Evolutionary conservation across 441 rosid genomes (phyloP), one percentile per base, ranked within the genome.

Genomic region (Populus trichocarpa): DNA sequence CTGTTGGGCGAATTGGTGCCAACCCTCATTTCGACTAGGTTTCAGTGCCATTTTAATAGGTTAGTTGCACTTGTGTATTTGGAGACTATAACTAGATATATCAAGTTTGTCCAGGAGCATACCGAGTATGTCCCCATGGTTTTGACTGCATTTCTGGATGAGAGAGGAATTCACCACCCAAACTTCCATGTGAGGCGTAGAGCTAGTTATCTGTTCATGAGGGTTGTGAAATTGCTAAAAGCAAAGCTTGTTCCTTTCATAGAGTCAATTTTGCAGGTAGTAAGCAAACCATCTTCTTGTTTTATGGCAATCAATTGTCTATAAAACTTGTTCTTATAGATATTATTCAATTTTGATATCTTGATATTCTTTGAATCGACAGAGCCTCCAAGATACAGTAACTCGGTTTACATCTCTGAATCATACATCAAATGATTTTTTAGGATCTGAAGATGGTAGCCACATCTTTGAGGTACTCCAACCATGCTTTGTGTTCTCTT

Each of bases 201-300:
- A 90, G 97, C 97, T 18, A 86, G 96, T 84, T 96, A 96, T 84
- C 86, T 93, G 80, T 94, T 96, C 84, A 92, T 90, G 98, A 90
- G 94, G 85, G 89, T 90, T 4, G 98, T 94, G 83, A 96, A 89
- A 84, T 77, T 88, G 75, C 83, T 94, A 79, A 96, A 94, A 87
- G 85, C 97, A 69, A 90, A 91, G 86, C 98, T 96, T 83, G 90
- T 94, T 75, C 97, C 98, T 72, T 90, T 83, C 83, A 89, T 94
- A 68, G 99, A 94, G 87, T 87, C 77, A 38, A 91, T 96, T 83
- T 82, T 94, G 87, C 98, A 85, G 98, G 99, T 96, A 85, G 32
- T 74, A 13, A 35, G 35, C 20, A n/a, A 4, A 40, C 61, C 16
- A 46, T 63, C 61, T 66, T 35, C 20, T 67, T 33, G 38, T 69